These are phyloP conservation scores for Pseudogymnoascus sp. DNA, from an alignment of 2,329 filamentous ascomycete species.

Conservation along the genomic window DNA sequence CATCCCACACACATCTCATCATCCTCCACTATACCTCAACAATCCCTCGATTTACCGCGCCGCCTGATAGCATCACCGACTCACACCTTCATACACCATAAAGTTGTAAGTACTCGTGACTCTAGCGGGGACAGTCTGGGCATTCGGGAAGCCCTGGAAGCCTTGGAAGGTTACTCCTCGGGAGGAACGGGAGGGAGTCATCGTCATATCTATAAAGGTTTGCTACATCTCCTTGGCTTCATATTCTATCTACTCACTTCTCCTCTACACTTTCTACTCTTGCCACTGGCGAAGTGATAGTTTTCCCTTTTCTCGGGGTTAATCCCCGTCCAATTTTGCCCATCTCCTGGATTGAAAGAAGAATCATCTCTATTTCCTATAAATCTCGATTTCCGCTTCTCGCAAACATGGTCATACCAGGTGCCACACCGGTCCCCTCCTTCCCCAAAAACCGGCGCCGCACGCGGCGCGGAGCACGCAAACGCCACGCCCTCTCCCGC, in stretches of 20 bases:
- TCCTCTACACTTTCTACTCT: not conserved
- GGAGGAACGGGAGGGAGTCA: not conserved
- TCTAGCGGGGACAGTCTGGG: not conserved
- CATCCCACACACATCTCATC: not conserved
- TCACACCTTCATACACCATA: conserved; percentile 4
- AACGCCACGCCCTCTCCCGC: conserved; percentile 6
- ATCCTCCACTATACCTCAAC: not conserved
- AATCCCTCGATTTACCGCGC: not conserved
- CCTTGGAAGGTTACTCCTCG: not conserved
- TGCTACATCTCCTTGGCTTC: conserved; percentile 1
- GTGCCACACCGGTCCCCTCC: not conserved
- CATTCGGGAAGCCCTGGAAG: not conserved
- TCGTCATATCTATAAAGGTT: conserved; percentile 3
- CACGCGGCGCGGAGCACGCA: not conserved
- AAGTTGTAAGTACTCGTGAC: not conserved
- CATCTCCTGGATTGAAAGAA: not conserved
- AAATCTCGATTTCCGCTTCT: not conserved
- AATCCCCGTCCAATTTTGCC: not conserved
- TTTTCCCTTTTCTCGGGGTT: not conserved
- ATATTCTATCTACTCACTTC: not conserved
- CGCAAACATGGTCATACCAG: conserved; percentile 6
- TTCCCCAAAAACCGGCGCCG: not conserved
- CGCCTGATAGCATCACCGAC: conserved; percentile 2
- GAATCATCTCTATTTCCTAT: not conserved
- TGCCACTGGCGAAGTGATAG: conserved; percentile 3